A percentile compares a stretch with the other conserved stretches of the same genome.
Conservation (phyloP, 139 green algal species). For the Pleodorina starrii region DNA sequence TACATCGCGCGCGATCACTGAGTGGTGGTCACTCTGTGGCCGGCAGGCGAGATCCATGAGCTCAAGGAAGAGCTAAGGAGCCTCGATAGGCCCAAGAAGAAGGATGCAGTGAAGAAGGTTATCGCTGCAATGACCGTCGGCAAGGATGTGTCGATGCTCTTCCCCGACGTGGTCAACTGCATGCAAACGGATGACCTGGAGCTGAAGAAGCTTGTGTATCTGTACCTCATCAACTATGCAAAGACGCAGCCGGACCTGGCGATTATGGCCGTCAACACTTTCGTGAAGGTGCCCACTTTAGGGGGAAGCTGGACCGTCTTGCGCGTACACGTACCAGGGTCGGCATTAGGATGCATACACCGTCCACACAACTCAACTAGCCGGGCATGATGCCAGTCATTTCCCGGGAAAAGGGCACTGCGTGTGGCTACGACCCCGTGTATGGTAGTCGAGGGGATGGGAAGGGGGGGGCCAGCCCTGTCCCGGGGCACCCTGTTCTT, state of each 20-base stretch:
- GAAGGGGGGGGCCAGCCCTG: too few species aligned
- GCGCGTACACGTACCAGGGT: too few species aligned
- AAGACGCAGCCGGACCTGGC: conserved; percentile 98
- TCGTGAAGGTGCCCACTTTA: conserved; percentile 99
- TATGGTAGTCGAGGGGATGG: too few species aligned
- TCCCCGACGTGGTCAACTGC: conserved; percentile 98
- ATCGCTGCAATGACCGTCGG: conserved; percentile 99
- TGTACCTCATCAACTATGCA: conserved; percentile 99
- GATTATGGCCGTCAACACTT: conserved; percentile 99
- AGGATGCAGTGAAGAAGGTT: conserved; percentile 98
- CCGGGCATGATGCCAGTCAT: too few species aligned
- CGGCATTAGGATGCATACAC: too few species aligned
- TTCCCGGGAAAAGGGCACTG: too few species aligned
- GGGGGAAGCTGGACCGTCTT: too few species aligned
- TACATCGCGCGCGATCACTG: not conserved
- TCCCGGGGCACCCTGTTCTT: too few species aligned
- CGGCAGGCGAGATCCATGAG: conserved; percentile 95
- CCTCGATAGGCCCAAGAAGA: conserved; percentile 91
- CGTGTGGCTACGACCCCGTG: too few species aligned
- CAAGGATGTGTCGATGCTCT: conserved; percentile 96
- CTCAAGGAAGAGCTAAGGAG: conserved; percentile 93
- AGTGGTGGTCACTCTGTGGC: not conserved
- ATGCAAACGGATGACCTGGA: conserved; percentile 94
- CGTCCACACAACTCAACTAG: too few species aligned
- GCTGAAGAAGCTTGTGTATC: conserved; percentile 97